Base-by-base conservation (phyloP, 306 rosid species). In the Inga leiocalycina region DNA sequence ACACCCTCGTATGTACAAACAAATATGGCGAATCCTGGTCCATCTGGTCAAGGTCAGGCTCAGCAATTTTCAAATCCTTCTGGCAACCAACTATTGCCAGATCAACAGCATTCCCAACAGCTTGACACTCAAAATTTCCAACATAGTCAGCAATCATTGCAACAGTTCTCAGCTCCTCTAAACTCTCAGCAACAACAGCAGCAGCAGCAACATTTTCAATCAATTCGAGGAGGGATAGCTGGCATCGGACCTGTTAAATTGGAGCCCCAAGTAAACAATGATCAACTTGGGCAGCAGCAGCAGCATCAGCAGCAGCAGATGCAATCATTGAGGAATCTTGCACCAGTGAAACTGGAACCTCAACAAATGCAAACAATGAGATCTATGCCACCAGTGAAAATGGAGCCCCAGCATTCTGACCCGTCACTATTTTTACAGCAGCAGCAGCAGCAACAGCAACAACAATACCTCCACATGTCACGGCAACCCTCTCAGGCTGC, bases 401-500 rank as follows among this genome's bases (percentile, higher is more conserved):
- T 91, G 90, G 97, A 93, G 84, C 88, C 92, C n/a, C 97, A 89
- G 27, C 87, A 86, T 77, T 84, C 86, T 20, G 98, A 95, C 79
- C 98, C 92, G 75, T 90, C 95, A 30, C 56, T 89, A 77, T 95
- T 81, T 88, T 84, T 91, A 76, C 97, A 91, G 22, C 92, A 89
- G 32, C 91, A 88, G 8, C 88, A 86, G 27, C 90, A 84, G 12
- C 93, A 92, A 71, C 89, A 92, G 54, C 93, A 92, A 73, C 98
- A 94, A 67, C 98, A 95, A 68, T 85, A 93, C 62, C 93, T 95
- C 41, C 97, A 93, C 75, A 89, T 95, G 96, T 90, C 98, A 46
- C 89, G 97, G 88, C 98, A 92, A 80, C 75, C 97, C 74, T 71
- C 98, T 77, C 98, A 92, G 84, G 89, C 91, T 70, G 85, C 98